Percentiles rank a stretch among this genome's conserved stretches.
These are phyloP conservation scores for Dillenia suffruticosa DNA, from an alignment of 164 flowering plant species.

Conservation along the genomic window DNA sequence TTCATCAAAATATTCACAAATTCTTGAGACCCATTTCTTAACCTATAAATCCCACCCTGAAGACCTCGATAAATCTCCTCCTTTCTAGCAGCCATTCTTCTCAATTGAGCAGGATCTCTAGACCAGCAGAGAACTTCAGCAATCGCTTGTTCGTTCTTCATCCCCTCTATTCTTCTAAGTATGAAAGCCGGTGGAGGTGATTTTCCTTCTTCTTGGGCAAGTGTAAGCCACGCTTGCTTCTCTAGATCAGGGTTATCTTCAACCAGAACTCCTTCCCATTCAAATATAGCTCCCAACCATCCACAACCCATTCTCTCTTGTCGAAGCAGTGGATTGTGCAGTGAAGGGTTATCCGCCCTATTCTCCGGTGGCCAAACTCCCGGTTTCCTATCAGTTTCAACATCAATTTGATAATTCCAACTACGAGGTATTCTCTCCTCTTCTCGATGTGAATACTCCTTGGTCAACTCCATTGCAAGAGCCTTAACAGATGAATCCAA, in stretches of 20 bases:
- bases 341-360: slow-evolving; percentile 69
- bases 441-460: slow-evolving; percentile 54
- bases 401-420: slow-evolving; percentile 33
- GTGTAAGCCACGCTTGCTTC: slow-evolving; percentile 80
- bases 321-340: slow-evolving; percentile 87
- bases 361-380: slow-evolving; percentile 79
- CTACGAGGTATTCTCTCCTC: slow-evolving; percentile 38
- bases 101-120: slow-evolving; percentile 62
- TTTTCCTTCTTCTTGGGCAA: slow-evolving; percentile 89
- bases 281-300: slow-evolving; percentile 97
- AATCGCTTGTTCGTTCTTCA: slow-evolving; percentile 96
- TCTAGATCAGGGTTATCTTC: slow-evolving; percentile 84
- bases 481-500: slow-evolving; percentile 32
- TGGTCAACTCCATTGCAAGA: slow-evolving; percentile 65
- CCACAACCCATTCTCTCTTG: slow-evolving; percentile 97
- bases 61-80: slow-evolving; percentile 79
- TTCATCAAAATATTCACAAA: slow-evolving; percentile 70
- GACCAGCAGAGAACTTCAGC: slow-evolving; percentile 98
- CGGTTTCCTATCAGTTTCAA: slow-evolving; percentile 31
- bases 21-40: slow-evolving; percentile 74
- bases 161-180: slow-evolving; percentile 79
- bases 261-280: slow-evolving; percentile 89
- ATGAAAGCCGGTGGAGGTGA: slow-evolving; percentile 73
- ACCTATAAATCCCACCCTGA: slow-evolving; percentile 69
- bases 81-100: slow-evolving; percentile 67